phyloP scores from a whole-genome alignment of 2,329 filamentous ascomycete genomes.

The Curvularia verruculosa region DNA sequence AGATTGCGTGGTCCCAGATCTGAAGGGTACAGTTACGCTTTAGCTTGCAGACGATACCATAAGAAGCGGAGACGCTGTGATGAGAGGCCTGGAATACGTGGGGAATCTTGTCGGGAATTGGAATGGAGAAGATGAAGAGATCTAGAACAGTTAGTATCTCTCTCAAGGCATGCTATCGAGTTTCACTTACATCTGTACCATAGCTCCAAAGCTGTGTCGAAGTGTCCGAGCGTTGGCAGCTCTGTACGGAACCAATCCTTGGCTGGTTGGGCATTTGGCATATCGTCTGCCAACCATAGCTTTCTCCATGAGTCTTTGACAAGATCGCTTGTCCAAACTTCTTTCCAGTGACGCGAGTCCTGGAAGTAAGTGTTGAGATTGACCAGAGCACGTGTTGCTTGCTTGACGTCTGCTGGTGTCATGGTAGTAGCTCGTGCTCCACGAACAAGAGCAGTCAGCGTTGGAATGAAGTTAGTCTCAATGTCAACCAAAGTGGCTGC shows the following conservation, averaged over 20 bases:
- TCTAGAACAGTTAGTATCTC: constrained; percentile 33
- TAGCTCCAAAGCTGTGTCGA: constrained; percentile 55
- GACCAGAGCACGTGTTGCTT: constrained; percentile 50
- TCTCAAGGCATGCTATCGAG: not conserved
- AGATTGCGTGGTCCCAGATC: constrained; percentile 69
- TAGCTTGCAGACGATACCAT: constrained; percentile 67
- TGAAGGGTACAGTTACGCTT: constrained; percentile 65
- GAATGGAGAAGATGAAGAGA: constrained; percentile 63
- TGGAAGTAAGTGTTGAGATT: constrained; percentile 56
- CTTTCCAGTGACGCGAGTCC: constrained; percentile 53
- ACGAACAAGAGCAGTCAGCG: constrained; percentile 49
- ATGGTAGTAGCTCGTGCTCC: constrained; percentile 49
- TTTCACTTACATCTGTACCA: constrained; percentile 52
- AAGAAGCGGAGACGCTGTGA: constrained; percentile 65
- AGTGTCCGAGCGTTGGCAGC: constrained; percentile 53
- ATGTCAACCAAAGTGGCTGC: constrained; percentile 47
- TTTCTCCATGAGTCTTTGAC: constrained; percentile 56
- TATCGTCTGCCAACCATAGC: constrained; percentile 54
- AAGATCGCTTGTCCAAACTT: constrained; percentile 55
- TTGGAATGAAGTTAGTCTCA: constrained; percentile 50
- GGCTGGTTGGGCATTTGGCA: constrained; percentile 50
- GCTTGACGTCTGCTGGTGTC: constrained; percentile 48
- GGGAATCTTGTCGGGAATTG: constrained; percentile 62
- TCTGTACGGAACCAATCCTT: constrained; percentile 56
- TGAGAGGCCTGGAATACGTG: constrained; percentile 69